A percentile compares a stretch with the other conserved stretches of the same genome.
These are phyloP conservation scores for Exophiala viscosa DNA, from an alignment of 2,329 filamentous ascomycete species.

Conservation along the genomic window DNA sequence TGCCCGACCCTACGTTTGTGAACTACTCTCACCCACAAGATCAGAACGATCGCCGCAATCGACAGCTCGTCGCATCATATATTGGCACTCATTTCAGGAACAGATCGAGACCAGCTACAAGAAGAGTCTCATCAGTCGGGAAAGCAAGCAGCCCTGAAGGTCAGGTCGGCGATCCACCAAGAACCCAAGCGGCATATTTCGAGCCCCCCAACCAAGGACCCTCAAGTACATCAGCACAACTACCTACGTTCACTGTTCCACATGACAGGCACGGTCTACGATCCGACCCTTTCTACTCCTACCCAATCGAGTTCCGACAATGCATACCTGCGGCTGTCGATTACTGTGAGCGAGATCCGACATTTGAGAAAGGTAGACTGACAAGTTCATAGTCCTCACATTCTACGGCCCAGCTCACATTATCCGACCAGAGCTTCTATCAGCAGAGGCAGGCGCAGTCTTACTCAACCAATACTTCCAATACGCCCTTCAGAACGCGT, in stretches of 20 bases:
- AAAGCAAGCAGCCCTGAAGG: no score
- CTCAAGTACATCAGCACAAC: no score
- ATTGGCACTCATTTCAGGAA: conserved; percentile 15
- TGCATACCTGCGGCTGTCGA: conserved; percentile 7
- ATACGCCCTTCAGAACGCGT: conserved; percentile 5
- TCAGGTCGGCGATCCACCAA: no score
- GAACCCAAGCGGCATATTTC: no score
- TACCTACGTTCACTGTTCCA: no score
- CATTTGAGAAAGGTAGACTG: not conserved
- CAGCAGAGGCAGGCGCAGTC: conserved; percentile 3
- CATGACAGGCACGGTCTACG: conserved; percentile 11
- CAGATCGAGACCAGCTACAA: conserved; percentile 4
- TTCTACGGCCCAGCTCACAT: conserved; percentile 11
- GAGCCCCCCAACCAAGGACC: no score
- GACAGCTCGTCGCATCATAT: conserved; percentile 7
- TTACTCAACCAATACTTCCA: conserved; percentile 7
- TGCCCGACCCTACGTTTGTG: conserved; percentile 8
- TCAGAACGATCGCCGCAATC: conserved; percentile 3
- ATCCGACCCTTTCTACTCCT: conserved; percentile 8
- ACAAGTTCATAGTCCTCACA: conserved; percentile 2
- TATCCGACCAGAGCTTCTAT: conserved; percentile 7
- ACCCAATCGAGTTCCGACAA: conserved; percentile 7
- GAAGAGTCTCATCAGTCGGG: not conserved
- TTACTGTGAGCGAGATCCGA: conserved; percentile 1
- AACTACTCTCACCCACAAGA: conserved; percentile 13